These are phyloP conservation scores for Neonothopanus nambi DNA, from an alignment of 1,284 basidiomycete genomes.

Conservation along the genomic window DNA sequence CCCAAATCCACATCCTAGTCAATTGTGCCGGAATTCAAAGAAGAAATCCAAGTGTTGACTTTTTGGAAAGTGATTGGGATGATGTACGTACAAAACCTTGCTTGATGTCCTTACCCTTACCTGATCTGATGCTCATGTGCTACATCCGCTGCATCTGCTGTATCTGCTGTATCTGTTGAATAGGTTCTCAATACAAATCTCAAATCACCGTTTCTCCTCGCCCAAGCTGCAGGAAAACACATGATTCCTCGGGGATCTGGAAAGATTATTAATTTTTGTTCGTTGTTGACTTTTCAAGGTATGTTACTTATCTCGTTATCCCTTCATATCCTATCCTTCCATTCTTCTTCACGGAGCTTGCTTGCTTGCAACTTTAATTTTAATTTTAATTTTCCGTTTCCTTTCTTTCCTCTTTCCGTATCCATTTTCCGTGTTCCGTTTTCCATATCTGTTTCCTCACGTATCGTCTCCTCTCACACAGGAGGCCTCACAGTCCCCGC, in stretches of 20 bases:
- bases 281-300: conserved; percentile 77
- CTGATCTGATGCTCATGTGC: conserved; percentile 14
- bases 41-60: conserved; percentile 78
- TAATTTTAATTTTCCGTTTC: too few relatives aligned
- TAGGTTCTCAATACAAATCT: conserved; percentile 80
- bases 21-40: conserved; percentile 96
- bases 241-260: conserved; percentile 77
- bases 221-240: conserved; percentile 75
- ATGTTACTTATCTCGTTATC: conserved; percentile 28
- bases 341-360: conserved; percentile 16
- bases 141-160: too few relatives aligned
- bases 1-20: conserved; percentile 82
- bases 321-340: too few relatives aligned
- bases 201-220: conserved; percentile 76
- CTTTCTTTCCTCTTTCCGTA: too few relatives aligned
- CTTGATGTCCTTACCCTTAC: conserved; percentile 15
- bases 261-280: conserved; percentile 83
- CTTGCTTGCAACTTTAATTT: too few relatives aligned
- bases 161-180: conserved; percentile 3
- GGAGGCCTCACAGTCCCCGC: conserved; percentile 85
- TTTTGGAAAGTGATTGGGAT: conserved; percentile 88
- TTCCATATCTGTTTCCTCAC: too few relatives aligned
- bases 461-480: too few relatives aligned
- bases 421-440: too few relatives aligned
- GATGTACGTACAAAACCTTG: conserved; percentile 56